A percentile compares a stretch with the other conserved stretches of the same genome.
phyloP scores from a whole-genome alignment of 805 yeast genomes.

The Hanseniaspora jakobsenii region DNA sequence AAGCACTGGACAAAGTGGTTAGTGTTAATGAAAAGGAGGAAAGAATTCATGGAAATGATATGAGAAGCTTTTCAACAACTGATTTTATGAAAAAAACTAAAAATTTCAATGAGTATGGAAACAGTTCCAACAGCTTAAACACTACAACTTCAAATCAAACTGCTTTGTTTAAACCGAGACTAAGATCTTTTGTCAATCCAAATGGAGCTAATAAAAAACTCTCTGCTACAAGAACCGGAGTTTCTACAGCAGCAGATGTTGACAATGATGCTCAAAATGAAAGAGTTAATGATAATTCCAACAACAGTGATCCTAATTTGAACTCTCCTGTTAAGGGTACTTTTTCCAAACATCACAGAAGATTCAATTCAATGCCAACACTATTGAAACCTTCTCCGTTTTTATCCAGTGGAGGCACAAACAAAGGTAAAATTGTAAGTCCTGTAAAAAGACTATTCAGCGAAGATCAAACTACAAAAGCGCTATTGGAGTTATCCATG shows the following conservation, averaged over 20 bases:
- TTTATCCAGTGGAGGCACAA: neutral
- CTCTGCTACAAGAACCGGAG: no score
- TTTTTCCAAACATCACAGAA: conserved; percentile 25
- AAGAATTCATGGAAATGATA: neutral
- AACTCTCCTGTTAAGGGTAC: neutral
- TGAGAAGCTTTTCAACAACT: no score
- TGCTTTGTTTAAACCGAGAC: conserved; percentile 1
- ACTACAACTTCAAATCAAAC: no score
- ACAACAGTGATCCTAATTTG: neutral
- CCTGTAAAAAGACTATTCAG: no score
- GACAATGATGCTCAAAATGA: neutral
- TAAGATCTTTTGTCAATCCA: neutral
- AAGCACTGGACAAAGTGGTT: conserved; percentile 30
- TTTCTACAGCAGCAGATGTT: neutral
- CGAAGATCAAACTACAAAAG: conserved; percentile 7
- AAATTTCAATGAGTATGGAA: no score
- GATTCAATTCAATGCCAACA: conserved; percentile 34
- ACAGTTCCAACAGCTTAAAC: no score
- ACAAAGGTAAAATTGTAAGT: neutral
- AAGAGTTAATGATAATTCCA: neutral
- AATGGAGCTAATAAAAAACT: neutral
- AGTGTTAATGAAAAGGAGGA: conserved; percentile 12
- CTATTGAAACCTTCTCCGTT: conserved; percentile 12
- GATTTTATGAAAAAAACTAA: no score
- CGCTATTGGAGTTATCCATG: conserved; percentile 1